These are phyloP conservation scores for Coemansia sp. DNA, from an alignment of 192 early-diverging fungal genomes.

Conservation along the genomic window DNA sequence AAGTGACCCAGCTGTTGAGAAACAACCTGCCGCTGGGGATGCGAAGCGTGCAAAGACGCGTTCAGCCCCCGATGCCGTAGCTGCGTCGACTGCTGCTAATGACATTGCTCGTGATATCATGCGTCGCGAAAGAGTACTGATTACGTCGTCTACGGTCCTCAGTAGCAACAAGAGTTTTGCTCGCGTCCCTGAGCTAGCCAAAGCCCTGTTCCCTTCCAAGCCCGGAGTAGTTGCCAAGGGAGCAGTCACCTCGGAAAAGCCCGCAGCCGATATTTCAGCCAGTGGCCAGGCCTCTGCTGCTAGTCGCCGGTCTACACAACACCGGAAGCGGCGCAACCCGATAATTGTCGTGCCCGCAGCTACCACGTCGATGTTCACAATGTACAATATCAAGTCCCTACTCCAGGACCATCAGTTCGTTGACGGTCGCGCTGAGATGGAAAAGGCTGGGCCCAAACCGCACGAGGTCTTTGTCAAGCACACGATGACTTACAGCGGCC, in stretches of 20 bases:
- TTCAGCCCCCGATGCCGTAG: not conserved
- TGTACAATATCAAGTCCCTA: conserved; percentile 89
- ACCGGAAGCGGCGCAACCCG: conserved; percentile 57
- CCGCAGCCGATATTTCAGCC: not conserved
- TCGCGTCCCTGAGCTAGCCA: conserved; percentile 31
- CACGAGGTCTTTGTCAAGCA: conserved; percentile 64
- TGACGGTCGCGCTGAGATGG: conserved; percentile 60
- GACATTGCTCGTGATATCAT: conserved; percentile 31
- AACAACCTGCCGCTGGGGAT: conserved; percentile 6
- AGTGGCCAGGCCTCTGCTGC: not conserved
- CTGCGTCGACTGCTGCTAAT: not conserved
- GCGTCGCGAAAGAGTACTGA: conserved; percentile 32
- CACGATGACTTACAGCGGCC: conserved; percentile 32
- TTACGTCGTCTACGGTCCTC: conserved; percentile 34
- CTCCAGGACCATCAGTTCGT: conserved; percentile 75
- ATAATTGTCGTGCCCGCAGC: conserved; percentile 93
- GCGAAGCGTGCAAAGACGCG: conserved; percentile 14
- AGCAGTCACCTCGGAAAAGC: not conserved
- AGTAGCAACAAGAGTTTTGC: conserved; percentile 51
- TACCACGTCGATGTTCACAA: conserved; percentile 76
- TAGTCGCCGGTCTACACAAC: conserved; percentile 10
- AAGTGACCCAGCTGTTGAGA: not conserved
- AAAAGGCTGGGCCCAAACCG: conserved; percentile 69
- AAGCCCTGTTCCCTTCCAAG: conserved; percentile 42
- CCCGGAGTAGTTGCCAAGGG: conserved; percentile 2